Evolutionary conservation across 2,329 filamentous ascomycete genomes (phyloP), one percentile per base, ranked within the genome.

Genomic region (Truncatella angustata): DNA sequence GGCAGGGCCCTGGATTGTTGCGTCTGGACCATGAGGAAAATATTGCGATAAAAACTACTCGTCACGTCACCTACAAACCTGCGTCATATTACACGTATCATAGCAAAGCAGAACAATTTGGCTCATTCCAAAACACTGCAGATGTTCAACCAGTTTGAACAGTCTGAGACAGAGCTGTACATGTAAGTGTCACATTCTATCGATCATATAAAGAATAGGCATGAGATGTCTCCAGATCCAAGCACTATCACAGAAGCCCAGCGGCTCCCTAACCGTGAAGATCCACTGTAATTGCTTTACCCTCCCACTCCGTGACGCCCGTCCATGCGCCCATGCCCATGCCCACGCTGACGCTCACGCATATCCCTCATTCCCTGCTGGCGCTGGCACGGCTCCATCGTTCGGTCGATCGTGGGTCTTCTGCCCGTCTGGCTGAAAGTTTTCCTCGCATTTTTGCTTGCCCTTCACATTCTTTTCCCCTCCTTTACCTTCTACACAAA

Each of bases 371-470:
- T 46, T 46, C 43, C 43, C 43, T 46, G 43, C 43, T 46, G 43
- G 43, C 43, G 43, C 28, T 35, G 43, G 43, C 28, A n/a, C 43
- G 32, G 32, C 18, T 49, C 45, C 45, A 49, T 49, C 45, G 34
- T 49, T 49, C 45, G 45, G 44, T 18, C 45, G 45, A 49, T 49
- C 45, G 45, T 49, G 45, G 45, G 45, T 49, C 45, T 39, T 49
- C 23, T 37, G 32, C 18, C 45, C 28, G 30, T 36, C 16, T 49
- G 45, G 28, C 45, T 49, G 30, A 49, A 49, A 36, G 34, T 49
- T 49, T 39, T 49, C 34, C 44, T 35, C 26, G 21, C 45, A 47
- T 49, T 28, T 49, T 37, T 23, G 21, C 34, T 36, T 16, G 30
- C 28, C 45, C 34, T 37, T 49, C 21, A n/a, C 45, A 26, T 37